A percentile compares a stretch with the other conserved stretches of the same genome.
These are phyloP conservation scores for Fusarium coicis DNA, from an alignment of 2,329 filamentous ascomycete species.

Conservation along the genomic window DNA sequence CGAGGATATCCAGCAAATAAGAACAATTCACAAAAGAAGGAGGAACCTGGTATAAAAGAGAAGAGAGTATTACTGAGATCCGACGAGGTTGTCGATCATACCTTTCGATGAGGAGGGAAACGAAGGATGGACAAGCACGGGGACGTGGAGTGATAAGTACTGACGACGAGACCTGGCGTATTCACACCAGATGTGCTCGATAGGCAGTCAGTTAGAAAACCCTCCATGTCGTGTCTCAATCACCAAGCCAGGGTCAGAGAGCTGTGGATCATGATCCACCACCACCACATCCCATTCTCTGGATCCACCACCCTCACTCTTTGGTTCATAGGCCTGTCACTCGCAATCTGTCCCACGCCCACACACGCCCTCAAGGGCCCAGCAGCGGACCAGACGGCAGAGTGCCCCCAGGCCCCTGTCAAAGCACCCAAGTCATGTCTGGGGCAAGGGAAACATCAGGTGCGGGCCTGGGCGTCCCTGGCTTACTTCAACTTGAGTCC, in stretches of 20 bases:
- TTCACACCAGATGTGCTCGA: constrained; percentile 45
- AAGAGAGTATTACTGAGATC: constrained; percentile 58
- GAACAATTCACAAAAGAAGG: constrained; percentile 60
- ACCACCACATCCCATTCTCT: constrained; percentile 39
- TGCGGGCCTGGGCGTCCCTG: constrained; percentile 36
- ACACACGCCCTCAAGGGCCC: constrained; percentile 23
- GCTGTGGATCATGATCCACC: constrained; percentile 45
- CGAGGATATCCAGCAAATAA: constrained; percentile 55
- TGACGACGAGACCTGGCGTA: constrained; percentile 50
- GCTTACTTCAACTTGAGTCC: constrained; percentile 29
- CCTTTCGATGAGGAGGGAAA: constrained; percentile 49
- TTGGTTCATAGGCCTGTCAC: constrained; percentile 13
- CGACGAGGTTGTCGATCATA: constrained; percentile 62
- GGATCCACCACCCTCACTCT: constrained; percentile 37
- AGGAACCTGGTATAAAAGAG: constrained; percentile 61
- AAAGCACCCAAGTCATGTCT: constrained; percentile 40
- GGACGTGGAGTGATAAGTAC: constrained; percentile 62
- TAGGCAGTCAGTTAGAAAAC: constrained; percentile 44
- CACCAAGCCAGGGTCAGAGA: constrained; percentile 53
- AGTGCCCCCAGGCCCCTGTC: constrained; percentile 42
- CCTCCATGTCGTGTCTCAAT: constrained; percentile 63
- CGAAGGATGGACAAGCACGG: constrained; percentile 54
- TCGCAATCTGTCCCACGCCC: constrained; percentile 30
- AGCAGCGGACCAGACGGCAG: constrained; percentile 45
- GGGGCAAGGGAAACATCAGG: constrained; percentile 47